Base-by-base conservation (phyloP, 2,329 filamentous ascomycete genomes). In the Cordyceps javanica region DNA sequence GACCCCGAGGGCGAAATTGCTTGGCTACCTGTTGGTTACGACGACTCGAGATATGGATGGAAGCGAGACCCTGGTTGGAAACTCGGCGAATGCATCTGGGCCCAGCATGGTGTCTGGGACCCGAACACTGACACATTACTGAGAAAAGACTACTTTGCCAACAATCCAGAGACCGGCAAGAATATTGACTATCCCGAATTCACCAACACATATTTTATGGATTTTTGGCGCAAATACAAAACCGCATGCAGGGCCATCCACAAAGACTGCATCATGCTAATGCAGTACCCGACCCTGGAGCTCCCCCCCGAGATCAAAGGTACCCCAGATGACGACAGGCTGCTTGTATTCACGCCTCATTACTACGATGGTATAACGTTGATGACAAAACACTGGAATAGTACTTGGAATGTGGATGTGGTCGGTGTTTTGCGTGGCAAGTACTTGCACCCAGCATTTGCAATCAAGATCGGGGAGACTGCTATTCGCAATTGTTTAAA, bases 351-450 rank as follows among this genome's bases (percentile, higher is more conserved):
- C 70, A 88, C 94, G 10, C 91, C 92, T 2, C 94, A 99, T 72
- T 99, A 90, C 69, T 99, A 99, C 71, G 94, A 99, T 65, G 94
- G 94, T 11, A 88, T 99, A 57, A 99, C 94, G 0, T 79, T 99
- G 4, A 89, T 99, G 82, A 97, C 91, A 13, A 99, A 99, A 74
- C 96, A 96, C 71, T 99, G 94, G 94, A 99, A 97, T 69, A 88
- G 92, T 39, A 86, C 88, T 16, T 99, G 94, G 89, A 99, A 99
- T 64, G 89, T 99, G 8, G 94, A 99, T 69, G 90, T 99, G 5
- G 85, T 99, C 52, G 94, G 94, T 2, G 83, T 99, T 14, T 77
- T 99, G 44, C 87, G 94, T 46, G 94, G 94, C 13, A 88, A 87
- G 62, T 99, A 99, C 68, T 78, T 89, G 63, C 89, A 88, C 23